These are phyloP conservation scores for Neurospora sp. DNA, from an alignment of 495 filamentous ascomycete species.

Conservation along the genomic window DNA sequence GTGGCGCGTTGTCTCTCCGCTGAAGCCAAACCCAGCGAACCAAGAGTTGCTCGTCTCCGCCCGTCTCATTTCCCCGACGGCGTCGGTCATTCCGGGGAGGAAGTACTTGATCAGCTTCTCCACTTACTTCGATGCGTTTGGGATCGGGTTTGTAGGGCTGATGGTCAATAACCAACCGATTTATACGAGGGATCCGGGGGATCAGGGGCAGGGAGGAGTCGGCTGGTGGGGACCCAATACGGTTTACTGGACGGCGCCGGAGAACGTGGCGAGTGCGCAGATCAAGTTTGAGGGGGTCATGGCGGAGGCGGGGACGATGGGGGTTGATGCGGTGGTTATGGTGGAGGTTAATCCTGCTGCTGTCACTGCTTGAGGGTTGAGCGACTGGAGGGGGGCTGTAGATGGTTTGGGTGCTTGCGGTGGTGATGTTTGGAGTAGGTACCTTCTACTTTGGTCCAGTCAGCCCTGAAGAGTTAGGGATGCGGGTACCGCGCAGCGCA, in stretches of 20 bases:
- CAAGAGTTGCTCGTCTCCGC: conserved; percentile 1
- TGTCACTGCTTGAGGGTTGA: background rate
- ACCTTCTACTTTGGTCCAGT: background rate
- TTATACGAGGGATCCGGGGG: background rate
- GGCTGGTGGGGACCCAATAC: background rate
- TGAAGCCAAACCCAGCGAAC: background rate
- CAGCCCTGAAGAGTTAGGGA: background rate
- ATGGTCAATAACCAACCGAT: conserved; percentile 4
- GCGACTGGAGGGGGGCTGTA: no score
- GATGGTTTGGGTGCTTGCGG: background rate
- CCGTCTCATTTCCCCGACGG: background rate
- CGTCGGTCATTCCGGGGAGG: background rate
- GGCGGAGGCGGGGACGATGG: background rate
- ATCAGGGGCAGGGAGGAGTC: background rate
- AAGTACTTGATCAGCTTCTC: conserved; percentile 4
- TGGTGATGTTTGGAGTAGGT: background rate
- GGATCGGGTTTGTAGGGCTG: conserved; percentile 2
- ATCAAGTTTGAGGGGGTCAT: conserved; percentile 1
- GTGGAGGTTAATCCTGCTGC: background rate
- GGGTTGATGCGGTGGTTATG: background rate
- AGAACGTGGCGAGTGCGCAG: background rate
- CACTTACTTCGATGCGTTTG: background rate
- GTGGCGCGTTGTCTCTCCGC: background rate
- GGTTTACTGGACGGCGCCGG: background rate
- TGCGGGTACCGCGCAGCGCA: background rate